These are phyloP conservation scores for Geranium incanum DNA, from an alignment of 441 rosid genomes.

Conservation along the genomic window DNA sequence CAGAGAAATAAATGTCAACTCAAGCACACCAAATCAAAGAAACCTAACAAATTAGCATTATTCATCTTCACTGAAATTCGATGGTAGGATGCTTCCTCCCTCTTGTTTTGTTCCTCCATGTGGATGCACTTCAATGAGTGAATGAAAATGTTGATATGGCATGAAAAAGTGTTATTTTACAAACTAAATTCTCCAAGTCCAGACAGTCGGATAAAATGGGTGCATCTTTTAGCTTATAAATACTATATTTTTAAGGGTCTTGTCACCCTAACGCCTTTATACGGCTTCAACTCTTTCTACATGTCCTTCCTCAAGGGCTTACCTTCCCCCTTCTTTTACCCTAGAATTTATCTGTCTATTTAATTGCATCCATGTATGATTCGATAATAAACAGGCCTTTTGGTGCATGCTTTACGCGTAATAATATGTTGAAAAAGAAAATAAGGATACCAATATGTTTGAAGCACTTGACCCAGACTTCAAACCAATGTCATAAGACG, in stretches of 20 bases:
- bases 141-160: conserved; percentile 1
- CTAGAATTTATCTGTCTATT: background rate
- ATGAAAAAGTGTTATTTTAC: background rate
- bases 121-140: background rate
- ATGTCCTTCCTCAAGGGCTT: background rate
- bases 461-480: conserved; percentile 83
- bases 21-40: background rate
- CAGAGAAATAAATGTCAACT: background rate
- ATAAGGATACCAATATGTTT: conserved; percentile 61
- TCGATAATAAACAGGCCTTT: background rate
- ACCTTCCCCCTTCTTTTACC: background rate
- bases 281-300: background rate
- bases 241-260: background rate
- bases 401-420: conserved; percentile 5
- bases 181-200: background rate
- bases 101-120: background rate
- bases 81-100: background rate
- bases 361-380: background rate
- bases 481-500: conserved; percentile 77
- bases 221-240: conserved; percentile 1
- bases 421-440: conserved; percentile 12
- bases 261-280: background rate
- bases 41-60: background rate
- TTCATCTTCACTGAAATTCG: background rate
- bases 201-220: background rate